Evolutionary conservation across 208 protist species (phyloP), one percentile per base, ranked within the genome.

Genomic region (Leishmania arabica): DNA sequence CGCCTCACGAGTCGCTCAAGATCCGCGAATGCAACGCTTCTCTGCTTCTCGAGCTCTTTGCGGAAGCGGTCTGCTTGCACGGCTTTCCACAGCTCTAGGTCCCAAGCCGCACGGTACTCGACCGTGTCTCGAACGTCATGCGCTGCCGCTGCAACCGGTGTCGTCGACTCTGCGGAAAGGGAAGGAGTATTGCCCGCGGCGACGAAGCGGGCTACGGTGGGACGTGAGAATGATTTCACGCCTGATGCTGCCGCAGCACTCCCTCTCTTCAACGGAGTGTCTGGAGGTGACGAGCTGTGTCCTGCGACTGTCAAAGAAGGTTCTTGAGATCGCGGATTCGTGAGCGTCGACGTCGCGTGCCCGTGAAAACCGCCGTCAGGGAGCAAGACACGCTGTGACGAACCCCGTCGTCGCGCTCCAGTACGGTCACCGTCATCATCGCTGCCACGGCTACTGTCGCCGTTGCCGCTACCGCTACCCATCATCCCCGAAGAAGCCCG

Each of bases 41-140:
- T 86, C 40, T 95, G 87, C 65, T 77, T 84, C 64, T 90, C 91
- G 51, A 97, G 79, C 73, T 92, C 84, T 56, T 85, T 79, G 51
- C 88, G 85, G 60, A 98, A 95, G 34, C 87, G 87, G 6, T 92
- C 82, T 6, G 89, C 90, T 82, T 98, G 91, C 69, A 95, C 83
- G 17, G 88, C 91, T 71, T 95, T 95, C 93, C 95, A 98, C 47
- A 98, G 77, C 85, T 98, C 93, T 66, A 98, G 60, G 76, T 98
- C 95, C 90, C 91, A 98, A 49, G 93, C 93, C 40, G 92, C 92
- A 21, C 83, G 83, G 84, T 98, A 98, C 88, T 98, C 95, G 31
- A 82, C 83, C 15, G 93, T 97, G 73, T 90, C 86, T 8, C 95
- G 93, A 45, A 98, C 84, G 53, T 86, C 83, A 45, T 62, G 51